Conservation (phyloP, 495 filamentous ascomycete species). For the Jackrogersella multiformis region DNA sequence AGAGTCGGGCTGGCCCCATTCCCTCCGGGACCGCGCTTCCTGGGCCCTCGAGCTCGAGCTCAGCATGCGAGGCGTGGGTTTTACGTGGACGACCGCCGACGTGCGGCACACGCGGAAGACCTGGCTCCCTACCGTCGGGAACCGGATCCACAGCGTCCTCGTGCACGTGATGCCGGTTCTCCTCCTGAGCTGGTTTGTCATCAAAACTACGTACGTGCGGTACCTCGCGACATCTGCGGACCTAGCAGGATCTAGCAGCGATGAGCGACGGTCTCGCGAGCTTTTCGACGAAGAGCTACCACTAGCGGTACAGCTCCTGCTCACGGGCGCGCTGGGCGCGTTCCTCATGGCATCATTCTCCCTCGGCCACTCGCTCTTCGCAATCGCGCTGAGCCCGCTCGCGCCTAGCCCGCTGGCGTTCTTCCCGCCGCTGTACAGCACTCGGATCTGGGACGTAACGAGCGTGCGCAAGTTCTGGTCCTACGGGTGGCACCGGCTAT, state of each 20-base stretch:
- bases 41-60: slow-evolving; percentile 38
- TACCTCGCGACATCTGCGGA: slow-evolving; percentile 9
- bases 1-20: slow-evolving; percentile 25
- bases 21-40: slow-evolving; percentile 26
- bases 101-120: slow-evolving; percentile 37
- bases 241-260: neutral
- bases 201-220: slow-evolving; percentile 9
- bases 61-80: slow-evolving; percentile 36
- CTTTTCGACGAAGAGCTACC: slow-evolving; percentile 23
- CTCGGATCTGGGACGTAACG: slow-evolving; percentile 18
- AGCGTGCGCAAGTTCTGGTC: slow-evolving; percentile 35
- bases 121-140: slow-evolving; percentile 22
- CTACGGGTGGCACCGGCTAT: slow-evolving; percentile 34
- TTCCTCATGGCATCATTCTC: slow-evolving; percentile 37
- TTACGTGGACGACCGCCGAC: slow-evolving; percentile 34
- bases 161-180: slow-evolving; percentile 10
- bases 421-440: slow-evolving; percentile 36
- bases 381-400: slow-evolving; percentile 23
- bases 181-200: slow-evolving; percentile 8
- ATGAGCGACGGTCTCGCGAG: slow-evolving; percentile 8
- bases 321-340: slow-evolving; percentile 26
- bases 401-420: slow-evolving; percentile 31
- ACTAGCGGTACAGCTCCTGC: slow-evolving; percentile 12
- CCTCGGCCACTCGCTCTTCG: slow-evolving; percentile 30
- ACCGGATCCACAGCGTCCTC: slow-evolving; percentile 27